Evolutionary conservation across 345 rosid genomes (phyloP), one percentile per base, ranked within the genome.

Genomic region (Combretum micranthum): DNA sequence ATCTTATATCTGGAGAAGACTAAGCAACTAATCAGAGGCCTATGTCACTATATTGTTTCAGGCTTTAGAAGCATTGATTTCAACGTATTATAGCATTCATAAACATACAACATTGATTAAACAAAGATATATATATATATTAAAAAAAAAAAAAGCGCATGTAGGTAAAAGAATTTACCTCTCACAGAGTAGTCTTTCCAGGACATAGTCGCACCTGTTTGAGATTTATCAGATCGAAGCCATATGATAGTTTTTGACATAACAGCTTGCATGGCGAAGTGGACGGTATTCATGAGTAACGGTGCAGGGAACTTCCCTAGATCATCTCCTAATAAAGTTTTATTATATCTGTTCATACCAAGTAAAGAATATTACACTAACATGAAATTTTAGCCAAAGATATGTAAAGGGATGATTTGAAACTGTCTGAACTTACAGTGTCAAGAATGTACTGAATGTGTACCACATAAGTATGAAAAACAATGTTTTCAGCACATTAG

Each of bases 251-350:
- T 74, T 63, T 78, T 87, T 21, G 99, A 77, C 56, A 94, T 62
- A 75, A 77, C 64, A 70, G 99, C 96, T 90, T 94, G 99, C 78
- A 94, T 85, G 47, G 82, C 55, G 67, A 94, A 94, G 72, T 94
- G 99, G 59, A 94, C 37, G 3, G 95, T 82, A 76, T 90, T 94
- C 97, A 94, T 94, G 81, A 90, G 72, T 55, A 94, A 74, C 46
- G 99, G 99, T 68, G 99, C 99, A 0, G 99, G 99, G 64, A 90
- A 94, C 65, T 72, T 90, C 60, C 99, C 99, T 79, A 94, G 56
- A 69, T 94, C 77, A 76, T 94, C 96, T 69, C 99, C 99, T 66
- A 87, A 71, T 42, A 94, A 77, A 50, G 99, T 94, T 82, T 90
- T 94, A 69, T 87, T 90, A 70, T 94, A 90, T 84, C 99, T 94